Evolutionary conservation across 176 grass and related monocot genomes (phyloP), one percentile per base, ranked within the genome.

Genomic region (Zea mays): DNA sequence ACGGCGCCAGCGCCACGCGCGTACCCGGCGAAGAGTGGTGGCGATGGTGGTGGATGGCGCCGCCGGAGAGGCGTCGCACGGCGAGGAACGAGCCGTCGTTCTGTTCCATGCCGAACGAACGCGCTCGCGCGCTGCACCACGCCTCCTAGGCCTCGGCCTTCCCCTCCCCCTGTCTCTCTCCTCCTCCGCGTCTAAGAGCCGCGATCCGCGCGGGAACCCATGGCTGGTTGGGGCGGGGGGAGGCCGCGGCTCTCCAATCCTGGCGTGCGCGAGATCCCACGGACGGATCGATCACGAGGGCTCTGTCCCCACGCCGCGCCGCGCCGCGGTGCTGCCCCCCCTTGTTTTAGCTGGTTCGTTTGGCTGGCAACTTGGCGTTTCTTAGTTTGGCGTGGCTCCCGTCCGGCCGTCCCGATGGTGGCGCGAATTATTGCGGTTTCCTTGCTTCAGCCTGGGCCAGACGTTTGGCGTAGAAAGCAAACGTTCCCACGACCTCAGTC

Each of bases 21-120:
- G 71, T 90, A 90, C 90, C 82, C 46, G 78, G 73, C 13, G 90
- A 92, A 49, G 89, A 62, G 69, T 86, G 85, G 71, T 55, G 79
- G 58, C 58, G 51, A 16, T 81, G 78, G 49, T 84, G 77, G 78
- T 78, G 78, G 68, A 71, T 47, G 68, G 27, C 14, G 63, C 50
- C 80, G 68, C 84, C 84, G 40, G 86, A 86, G 77, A 89, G 81
- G 77, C 89, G 85, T 68, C 86, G 90, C 27, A 85, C 82, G 87
- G 87, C 87, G 72, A 90, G 65, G 85, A 92, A 90, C 70, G 93
- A 85, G 17, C 87, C 90, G 57, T 78, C 84, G 57, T 81, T 85
- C 45, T 79, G 87, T 44, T 90, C 87, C 84, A 88, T 87, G 79
- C 46, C 54, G 71, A 63, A 62, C 34, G 68, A 70, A 35, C 14